Evolutionary conservation across 345 rosid species (phyloP).

Genomic region (Draba incana): DNA sequence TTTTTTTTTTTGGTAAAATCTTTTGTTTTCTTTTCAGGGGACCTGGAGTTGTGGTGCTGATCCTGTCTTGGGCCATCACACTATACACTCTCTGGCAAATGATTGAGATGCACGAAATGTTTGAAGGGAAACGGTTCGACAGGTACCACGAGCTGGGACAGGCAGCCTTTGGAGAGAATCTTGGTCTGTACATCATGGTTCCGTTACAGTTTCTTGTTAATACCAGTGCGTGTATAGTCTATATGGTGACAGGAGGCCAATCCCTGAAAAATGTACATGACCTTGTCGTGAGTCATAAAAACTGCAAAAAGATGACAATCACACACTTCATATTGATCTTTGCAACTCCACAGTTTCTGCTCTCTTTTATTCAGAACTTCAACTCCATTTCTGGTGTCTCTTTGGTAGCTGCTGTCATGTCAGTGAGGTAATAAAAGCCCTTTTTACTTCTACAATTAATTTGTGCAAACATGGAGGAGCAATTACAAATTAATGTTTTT

Average conservation of each 20-base stretch:
- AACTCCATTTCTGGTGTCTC: slow-evolving; percentile 79
- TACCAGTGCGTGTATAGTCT: slow-evolving; percentile 58
- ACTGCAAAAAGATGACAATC: slow-evolving; percentile 46
- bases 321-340: slow-evolving; percentile 75
- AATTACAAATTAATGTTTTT: too few species aligned
- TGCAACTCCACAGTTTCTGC: slow-evolving; percentile 65
- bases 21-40: too few species aligned
- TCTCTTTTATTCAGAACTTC: slow-evolving; percentile 81
- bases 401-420: slow-evolving; percentile 81
- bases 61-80: slow-evolving; percentile 74
- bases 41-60: slow-evolving; percentile 63
- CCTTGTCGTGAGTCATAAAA: slow-evolving; percentile 29
- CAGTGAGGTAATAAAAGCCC: slow-evolving; percentile 57
- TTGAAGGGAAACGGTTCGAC: slow-evolving; percentile 67
- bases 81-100: slow-evolving; percentile 82
- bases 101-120: slow-evolving; percentile 94
- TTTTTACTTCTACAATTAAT: too few species aligned
- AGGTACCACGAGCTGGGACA: slow-evolving; percentile 87
- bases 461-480: too few species aligned
- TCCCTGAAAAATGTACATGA: slow-evolving; percentile 64
- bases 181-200: slow-evolving; percentile 74
- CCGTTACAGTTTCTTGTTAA: slow-evolving; percentile 72
- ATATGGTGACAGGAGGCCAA: slow-evolving; percentile 80
- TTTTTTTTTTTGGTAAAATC: too few species aligned
- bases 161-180: slow-evolving; percentile 67